Evolutionary conservation across 768 basidiomycete genomes (phyloP).

Genomic region (Mycena rebaudengoi): DNA sequence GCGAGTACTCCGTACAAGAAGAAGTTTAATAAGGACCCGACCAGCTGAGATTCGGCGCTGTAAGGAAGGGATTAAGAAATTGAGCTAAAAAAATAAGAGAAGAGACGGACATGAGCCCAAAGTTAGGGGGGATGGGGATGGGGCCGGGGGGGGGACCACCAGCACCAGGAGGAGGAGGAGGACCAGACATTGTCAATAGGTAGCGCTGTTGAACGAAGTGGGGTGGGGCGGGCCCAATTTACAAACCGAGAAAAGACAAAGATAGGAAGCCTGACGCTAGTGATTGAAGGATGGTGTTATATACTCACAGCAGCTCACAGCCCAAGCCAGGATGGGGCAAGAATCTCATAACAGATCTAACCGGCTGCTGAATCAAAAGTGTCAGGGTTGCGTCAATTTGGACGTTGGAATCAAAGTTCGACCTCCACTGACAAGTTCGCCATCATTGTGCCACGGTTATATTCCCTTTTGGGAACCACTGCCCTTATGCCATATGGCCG

Average conservation of each 20-base stretch:
- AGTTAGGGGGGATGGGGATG: constrained; percentile 17
- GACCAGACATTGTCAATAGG: constrained; percentile 1
- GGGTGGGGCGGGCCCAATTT: constrained; percentile 7
- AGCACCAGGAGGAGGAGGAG: too few relatives aligned
- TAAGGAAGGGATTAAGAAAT: background rate
- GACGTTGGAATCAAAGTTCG: too few relatives aligned
- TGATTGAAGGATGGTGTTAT: background rate
- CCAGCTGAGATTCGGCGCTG: constrained; percentile 18
- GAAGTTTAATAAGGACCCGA: constrained; percentile 20
- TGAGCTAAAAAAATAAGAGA: background rate
- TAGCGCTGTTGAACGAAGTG: too few relatives aligned
- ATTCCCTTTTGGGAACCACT: too few relatives aligned
- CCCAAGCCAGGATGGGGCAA: too few relatives aligned
- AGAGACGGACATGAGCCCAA: constrained; percentile 9
- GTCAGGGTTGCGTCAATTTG: too few relatives aligned
- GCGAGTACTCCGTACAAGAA: constrained; percentile 16
- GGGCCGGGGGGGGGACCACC: background rate
- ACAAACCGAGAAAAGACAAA: constrained; percentile 13
- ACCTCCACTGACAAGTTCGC: too few relatives aligned
- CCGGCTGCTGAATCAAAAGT: too few relatives aligned
- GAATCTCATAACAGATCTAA: too few relatives aligned
- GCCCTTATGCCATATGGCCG: too few relatives aligned
- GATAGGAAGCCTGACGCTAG: background rate
- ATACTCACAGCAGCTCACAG: background rate
- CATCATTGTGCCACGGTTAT: too few relatives aligned